These are phyloP conservation scores for Leishmania tropica DNA, from an alignment of 208 protist genomes.

Conservation along the genomic window DNA sequence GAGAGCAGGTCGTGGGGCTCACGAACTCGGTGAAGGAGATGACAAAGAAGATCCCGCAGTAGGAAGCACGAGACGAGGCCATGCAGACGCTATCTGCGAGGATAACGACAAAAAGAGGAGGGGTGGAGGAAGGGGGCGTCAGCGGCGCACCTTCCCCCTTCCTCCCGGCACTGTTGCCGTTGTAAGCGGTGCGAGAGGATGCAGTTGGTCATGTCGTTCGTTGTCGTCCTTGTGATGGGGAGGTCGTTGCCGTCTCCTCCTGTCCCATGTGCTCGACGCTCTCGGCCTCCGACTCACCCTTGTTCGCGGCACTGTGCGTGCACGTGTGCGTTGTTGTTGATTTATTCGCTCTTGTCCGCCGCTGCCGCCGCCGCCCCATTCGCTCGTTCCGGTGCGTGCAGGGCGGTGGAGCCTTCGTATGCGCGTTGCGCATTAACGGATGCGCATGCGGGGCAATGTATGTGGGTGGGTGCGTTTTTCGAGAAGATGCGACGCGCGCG, in stretches of 20 bases:
- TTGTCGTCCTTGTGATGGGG: background rate
- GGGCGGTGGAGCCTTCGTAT: background rate
- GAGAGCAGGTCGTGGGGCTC: constrained; percentile 59
- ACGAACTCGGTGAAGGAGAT: constrained; percentile 48
- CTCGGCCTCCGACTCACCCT: background rate
- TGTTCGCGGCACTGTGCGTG: background rate
- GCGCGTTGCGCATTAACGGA: background rate
- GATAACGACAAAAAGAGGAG: background rate
- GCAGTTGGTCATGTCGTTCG: background rate
- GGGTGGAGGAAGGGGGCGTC: background rate
- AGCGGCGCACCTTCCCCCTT: too few relatives aligned
- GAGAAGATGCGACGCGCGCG: background rate
- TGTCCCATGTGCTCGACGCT: background rate
- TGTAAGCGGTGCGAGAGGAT: background rate
- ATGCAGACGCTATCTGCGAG: background rate
- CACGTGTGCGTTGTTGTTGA: constrained; percentile 12
- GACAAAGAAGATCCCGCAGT: constrained; percentile 33
- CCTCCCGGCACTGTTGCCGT: background rate
- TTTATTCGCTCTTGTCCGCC: background rate
- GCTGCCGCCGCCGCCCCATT: constrained; percentile 8
- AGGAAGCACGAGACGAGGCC: background rate
- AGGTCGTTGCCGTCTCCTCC: background rate
- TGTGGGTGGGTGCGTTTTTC: background rate
- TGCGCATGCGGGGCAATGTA: background rate
- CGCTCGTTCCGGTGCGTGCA: background rate